phyloP scores from a whole-genome alignment of 441 rosid genomes.

The Dalechampia spathulata region DNA sequence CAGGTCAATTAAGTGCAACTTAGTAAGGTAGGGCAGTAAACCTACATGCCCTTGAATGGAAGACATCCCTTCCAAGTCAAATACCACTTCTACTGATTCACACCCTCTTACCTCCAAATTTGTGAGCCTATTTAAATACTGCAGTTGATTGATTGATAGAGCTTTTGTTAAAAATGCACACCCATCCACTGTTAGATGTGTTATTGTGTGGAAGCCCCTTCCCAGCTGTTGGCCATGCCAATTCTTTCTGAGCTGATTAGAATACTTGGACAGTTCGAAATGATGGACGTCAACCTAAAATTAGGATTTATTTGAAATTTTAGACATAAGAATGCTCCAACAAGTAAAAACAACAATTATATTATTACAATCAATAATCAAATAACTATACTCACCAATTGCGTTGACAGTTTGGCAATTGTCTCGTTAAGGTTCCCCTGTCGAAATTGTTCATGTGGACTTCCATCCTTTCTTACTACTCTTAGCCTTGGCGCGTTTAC shows the following conservation, averaged over 20 bases:
- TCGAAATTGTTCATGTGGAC: background rate
- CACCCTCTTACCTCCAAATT: no score
- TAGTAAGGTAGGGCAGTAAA: background rate
- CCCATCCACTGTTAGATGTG: no score
- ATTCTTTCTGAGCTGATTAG: no score
- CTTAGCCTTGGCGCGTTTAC: slow-evolving; percentile 6
- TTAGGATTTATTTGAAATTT: no score
- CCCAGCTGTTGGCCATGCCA: background rate
- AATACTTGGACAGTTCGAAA: background rate
- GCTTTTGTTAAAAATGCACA: no score
- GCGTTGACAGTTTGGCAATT: background rate
- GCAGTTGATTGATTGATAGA: no score
- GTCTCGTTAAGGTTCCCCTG: slow-evolving; percentile 1
- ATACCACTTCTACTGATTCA: background rate
- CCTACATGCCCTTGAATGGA: background rate
- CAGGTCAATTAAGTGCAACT: slow-evolving; percentile 3
- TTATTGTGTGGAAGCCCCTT: background rate
- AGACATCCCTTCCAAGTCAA: slow-evolving; percentile 3
- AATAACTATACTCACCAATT: no score
- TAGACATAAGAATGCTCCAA: no score
- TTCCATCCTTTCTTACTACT: background rate
- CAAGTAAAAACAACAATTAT: no score
- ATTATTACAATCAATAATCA: no score
- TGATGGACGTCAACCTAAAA: no score
- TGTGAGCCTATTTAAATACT: no score